Percentiles rank a stretch among this genome's conserved stretches.
Evolutionary conservation across 352 stramenopile genomes (phyloP).

Genomic region (Globisporangium cylindrosporum): DNA sequence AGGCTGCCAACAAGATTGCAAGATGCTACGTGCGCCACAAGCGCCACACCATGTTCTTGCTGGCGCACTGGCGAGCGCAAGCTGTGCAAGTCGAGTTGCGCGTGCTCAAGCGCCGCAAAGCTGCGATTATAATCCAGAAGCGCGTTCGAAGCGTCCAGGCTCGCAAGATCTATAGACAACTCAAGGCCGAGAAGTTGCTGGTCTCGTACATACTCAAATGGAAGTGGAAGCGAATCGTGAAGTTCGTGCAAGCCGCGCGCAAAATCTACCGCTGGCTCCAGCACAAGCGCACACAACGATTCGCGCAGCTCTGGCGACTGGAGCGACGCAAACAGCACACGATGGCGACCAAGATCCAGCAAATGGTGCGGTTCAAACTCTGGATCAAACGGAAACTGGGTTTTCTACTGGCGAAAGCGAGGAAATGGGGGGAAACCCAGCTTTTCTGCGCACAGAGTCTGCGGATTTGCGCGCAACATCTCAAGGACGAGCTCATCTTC

Average conservation of each 20-base stretch:
- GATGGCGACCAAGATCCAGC: constrained; percentile 28
- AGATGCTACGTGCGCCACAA: constrained; percentile 27
- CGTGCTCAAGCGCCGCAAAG: constrained; percentile 22
- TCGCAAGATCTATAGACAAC: constrained; percentile 18
- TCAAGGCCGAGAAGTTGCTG: constrained; percentile 30
- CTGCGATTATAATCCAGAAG: constrained; percentile 37
- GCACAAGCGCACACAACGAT: constrained; percentile 28
- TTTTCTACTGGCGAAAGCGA: constrained; percentile 13
- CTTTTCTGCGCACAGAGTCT: constrained; percentile 39
- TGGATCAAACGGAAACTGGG: constrained; percentile 24
- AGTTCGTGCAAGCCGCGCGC: constrained; percentile 20
- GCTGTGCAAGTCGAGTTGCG: constrained; percentile 31
- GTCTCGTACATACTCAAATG: constrained; percentile 27
- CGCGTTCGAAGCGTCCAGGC: constrained; percentile 28
- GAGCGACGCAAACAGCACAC: constrained; percentile 24
- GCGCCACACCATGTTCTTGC: constrained; percentile 11
- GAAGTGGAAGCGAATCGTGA: constrained; percentile 31
- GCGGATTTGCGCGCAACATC: constrained; percentile 36
- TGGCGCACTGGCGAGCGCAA: constrained; percentile 23
- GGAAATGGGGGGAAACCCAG: constrained; percentile 29
- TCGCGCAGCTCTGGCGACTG: constrained; percentile 34
- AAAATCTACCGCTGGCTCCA: constrained; percentile 41
- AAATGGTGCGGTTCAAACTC: constrained; percentile 25
- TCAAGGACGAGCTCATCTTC: constrained; percentile 35
- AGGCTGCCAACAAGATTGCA: constrained; percentile 26